Evolutionary conservation across 2,329 filamentous ascomycete genomes (phyloP), one percentile per base, ranked within the genome.

Genomic region (Microcyclospora tardicrescens): DNA sequence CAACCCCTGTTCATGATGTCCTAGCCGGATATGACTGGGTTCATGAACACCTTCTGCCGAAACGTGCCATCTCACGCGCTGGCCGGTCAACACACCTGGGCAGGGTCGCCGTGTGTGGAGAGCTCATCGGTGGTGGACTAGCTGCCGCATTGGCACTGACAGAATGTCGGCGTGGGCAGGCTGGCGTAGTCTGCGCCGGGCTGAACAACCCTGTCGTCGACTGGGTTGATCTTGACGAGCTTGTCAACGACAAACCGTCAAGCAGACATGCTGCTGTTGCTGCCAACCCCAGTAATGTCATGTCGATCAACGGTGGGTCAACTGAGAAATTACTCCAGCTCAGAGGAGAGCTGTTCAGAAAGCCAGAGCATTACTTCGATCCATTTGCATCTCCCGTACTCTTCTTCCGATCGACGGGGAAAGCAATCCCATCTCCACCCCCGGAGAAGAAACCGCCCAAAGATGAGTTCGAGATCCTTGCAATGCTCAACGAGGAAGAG

Each of bases 141-240:
- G 68, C 67, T 8, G 60, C 63, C 2, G 65, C 65, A 57, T 58
- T 72, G 4, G 66, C 65, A 1, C 45, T 72, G 52, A 71, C 68
- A 9, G 68, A 72, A 50, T 69, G 65, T 43, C 58, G 57, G 13
- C 39, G 54, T 9, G 59, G 60, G n/a, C 47, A 57, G 24, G 57
- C 54, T 16, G 57, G 64, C 10, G 59, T 71, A 24, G 53, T 51
- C n/a, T 65, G 66, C 16, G 64, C 63, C 6, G 63, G 64, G 3
- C 49, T 69, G 11, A 66, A 63, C 44, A 66, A 65, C 32, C 66
- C 68, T 6, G 55, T 72, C 6, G 53, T 61, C 10, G 65, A 71
- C 44, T 72, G 68, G 68, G 54, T 65, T 2, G 43, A 44, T 6
- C 14, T 48, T n/a, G 36, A 46, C 14, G 47, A 51, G 13, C 31